A percentile compares a stretch with the other conserved stretches of the same genome.
Conservation (phyloP, 2,329 filamentous ascomycete genomes). For the Dendryphion nanum region DNA sequence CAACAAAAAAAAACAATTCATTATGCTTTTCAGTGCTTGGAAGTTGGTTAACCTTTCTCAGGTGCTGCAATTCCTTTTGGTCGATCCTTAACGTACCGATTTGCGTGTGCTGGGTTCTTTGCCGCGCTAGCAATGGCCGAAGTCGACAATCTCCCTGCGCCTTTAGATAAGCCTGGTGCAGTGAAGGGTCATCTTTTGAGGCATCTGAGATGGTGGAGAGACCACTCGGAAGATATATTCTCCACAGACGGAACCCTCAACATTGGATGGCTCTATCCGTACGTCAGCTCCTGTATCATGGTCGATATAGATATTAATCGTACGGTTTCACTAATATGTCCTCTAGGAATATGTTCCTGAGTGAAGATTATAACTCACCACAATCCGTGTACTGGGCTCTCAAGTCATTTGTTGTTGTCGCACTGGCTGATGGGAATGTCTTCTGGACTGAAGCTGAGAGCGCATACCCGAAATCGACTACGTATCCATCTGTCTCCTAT, state of each 20-base stretch:
- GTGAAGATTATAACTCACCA: constrained; percentile 1
- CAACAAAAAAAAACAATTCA: too few relatives aligned
- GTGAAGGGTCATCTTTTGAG: neutral
- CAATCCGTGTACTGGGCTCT: constrained; percentile 1
- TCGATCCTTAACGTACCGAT: constrained; percentile 1
- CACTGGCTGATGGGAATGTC: neutral
- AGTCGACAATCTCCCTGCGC: neutral
- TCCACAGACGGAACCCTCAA: neutral
- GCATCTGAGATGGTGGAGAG: constrained; percentile 1
- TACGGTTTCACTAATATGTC: neutral
- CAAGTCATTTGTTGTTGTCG: neutral
- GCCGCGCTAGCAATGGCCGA: neutral
- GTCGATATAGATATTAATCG: neutral
- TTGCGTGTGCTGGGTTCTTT: constrained; percentile 1
- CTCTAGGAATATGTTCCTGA: neutral
- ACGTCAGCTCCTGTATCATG: neutral
- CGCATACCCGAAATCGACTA: neutral
- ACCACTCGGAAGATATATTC: constrained; percentile 1
- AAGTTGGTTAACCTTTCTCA: neutral
- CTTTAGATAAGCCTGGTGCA: constrained; percentile 1
- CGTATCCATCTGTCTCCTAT: neutral
- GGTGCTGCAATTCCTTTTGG: constrained; percentile 1
- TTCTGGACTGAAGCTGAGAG: constrained; percentile 1
- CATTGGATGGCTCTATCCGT: constrained; percentile 1
- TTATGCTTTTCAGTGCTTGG: neutral